These are phyloP conservation scores for Solanum paucissectum DNA, from an alignment of 257 asterid species.

Conservation along the genomic window DNA sequence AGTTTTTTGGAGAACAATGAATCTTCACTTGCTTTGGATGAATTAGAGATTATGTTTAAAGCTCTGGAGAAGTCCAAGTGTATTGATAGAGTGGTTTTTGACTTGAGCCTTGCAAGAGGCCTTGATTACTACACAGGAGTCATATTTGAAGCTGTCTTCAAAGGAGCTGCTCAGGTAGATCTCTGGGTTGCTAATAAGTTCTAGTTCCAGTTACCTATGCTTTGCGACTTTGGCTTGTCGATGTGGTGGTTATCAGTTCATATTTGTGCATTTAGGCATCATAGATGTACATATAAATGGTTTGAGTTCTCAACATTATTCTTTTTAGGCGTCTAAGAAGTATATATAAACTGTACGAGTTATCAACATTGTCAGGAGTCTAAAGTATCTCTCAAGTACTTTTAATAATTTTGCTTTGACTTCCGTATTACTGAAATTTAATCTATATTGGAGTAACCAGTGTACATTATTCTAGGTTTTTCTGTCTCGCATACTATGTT, in stretches of 20 bases:
- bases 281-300: not conserved
- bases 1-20: slow-evolving; percentile 61
- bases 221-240: not conserved
- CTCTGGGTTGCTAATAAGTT: not conserved
- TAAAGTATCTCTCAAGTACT: not conserved
- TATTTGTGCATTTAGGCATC: not conserved
- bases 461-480: not conserved
- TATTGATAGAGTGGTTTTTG: slow-evolving; percentile 61
- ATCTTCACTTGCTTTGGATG: slow-evolving; percentile 59
- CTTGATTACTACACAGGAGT: slow-evolving; percentile 98
- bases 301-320: not conserved
- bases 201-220: not conserved
- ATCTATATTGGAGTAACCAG: not conserved
- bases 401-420: not conserved
- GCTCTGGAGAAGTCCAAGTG: slow-evolving; percentile 66
- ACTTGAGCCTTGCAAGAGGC: slow-evolving; percentile 98
- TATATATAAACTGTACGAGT: not conserved
- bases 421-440: not conserved
- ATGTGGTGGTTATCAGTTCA: not conserved
- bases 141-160: slow-evolving; percentile 84
- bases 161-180: slow-evolving; percentile 76
- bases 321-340: not conserved
- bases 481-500: not conserved
- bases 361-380: not conserved
- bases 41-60: slow-evolving; percentile 70